A percentile compares a stretch with the other conserved stretches of the same genome.
Conservation (phyloP, 1,284 basidiomycete genomes). For the Pseudozyma flocculosa region DNA sequence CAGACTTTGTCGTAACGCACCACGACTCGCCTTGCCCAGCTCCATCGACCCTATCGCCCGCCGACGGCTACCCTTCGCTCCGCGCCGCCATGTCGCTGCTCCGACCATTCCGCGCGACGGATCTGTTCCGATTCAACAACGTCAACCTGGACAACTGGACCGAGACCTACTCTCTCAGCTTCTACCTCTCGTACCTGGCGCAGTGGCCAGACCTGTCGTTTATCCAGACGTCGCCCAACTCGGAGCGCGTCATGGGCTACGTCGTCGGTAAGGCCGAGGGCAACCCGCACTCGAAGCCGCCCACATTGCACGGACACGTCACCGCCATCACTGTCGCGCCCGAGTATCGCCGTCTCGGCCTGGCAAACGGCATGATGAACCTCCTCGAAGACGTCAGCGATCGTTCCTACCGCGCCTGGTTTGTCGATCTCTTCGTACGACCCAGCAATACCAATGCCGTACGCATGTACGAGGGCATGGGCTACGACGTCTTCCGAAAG, state of each 20-base stretch:
- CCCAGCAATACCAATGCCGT: constrained; percentile 64
- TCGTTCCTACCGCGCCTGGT: constrained; percentile 65
- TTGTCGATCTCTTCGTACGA: constrained; percentile 87
- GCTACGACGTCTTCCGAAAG: constrained; percentile 80
- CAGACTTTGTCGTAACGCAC: no score
- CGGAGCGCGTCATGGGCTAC: constrained; percentile 37
- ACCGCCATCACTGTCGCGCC: constrained; percentile 88
- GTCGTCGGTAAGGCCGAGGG: constrained; percentile 54
- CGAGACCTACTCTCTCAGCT: constrained; percentile 83
- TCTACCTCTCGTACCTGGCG: constrained; percentile 81
- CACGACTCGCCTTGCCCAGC: no score
- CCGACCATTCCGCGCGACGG: constrained; percentile 77
- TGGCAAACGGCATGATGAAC: constrained; percentile 78
- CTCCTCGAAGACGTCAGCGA: constrained; percentile 79
- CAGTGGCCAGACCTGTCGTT: constrained; percentile 87
- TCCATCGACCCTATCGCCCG: no score
- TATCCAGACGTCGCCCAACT: constrained; percentile 69
- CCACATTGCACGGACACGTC: constrained; percentile 65
- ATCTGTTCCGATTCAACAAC: constrained; percentile 89
- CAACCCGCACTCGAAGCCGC: constrained; percentile 19
- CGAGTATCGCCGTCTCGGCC: constrained; percentile 78
- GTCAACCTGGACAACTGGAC: constrained; percentile 92
- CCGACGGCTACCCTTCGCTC: no score
- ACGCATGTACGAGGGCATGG: constrained; percentile 83
- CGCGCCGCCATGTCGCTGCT: constrained; percentile 71